A percentile compares a stretch with the other conserved stretches of the same genome.
phyloP scores from a whole-genome alignment of 2,329 filamentous ascomycete genomes.

The Hansfordia pulvinata region DNA sequence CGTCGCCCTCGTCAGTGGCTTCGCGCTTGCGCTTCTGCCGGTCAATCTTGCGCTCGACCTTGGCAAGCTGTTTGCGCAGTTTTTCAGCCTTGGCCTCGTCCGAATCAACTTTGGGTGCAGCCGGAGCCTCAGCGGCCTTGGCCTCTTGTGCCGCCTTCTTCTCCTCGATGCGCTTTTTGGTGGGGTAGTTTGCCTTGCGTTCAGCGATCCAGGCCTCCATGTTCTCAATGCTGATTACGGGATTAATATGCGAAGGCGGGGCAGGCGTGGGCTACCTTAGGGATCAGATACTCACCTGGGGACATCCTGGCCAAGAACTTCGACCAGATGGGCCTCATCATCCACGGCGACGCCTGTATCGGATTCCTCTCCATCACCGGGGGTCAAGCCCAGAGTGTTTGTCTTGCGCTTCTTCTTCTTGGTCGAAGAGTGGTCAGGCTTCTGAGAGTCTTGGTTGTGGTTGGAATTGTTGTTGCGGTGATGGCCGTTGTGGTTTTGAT shows the following conservation, averaged over 20 bases:
- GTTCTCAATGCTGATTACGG: conserved; percentile 41
- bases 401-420: conserved; percentile 63
- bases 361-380: conserved; percentile 46
- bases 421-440: conserved; percentile 34
- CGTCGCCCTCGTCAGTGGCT: conserved; percentile 52
- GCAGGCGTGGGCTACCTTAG: conserved; percentile 1
- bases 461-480: conserved; percentile 15
- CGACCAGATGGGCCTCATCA: conserved; percentile 48
- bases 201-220: conserved; percentile 71
- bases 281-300: conserved; percentile 31
- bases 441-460: conserved; percentile 24
- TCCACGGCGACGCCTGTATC: conserved; percentile 59
- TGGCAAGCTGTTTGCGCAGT: conserved; percentile 49
- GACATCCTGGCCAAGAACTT: conserved; percentile 39
- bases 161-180: conserved; percentile 52
- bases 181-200: conserved; percentile 69
- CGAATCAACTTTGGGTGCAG: conserved; percentile 36
- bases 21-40: conserved; percentile 60
- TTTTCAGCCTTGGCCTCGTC: conserved; percentile 44
- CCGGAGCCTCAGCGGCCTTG: conserved; percentile 49
- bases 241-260: conserved; percentile 2
- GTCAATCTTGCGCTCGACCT: conserved; percentile 52
- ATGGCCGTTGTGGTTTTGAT: conserved; percentile 19
- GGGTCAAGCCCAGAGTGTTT: conserved; percentile 59
- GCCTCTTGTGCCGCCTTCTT: conserved; percentile 38